A percentile compares a stretch with the other conserved stretches of the same genome.
Evolutionary conservation across 2,329 filamentous ascomycete species (phyloP).

Genomic region (Pseudogymnoascus sp.): DNA sequence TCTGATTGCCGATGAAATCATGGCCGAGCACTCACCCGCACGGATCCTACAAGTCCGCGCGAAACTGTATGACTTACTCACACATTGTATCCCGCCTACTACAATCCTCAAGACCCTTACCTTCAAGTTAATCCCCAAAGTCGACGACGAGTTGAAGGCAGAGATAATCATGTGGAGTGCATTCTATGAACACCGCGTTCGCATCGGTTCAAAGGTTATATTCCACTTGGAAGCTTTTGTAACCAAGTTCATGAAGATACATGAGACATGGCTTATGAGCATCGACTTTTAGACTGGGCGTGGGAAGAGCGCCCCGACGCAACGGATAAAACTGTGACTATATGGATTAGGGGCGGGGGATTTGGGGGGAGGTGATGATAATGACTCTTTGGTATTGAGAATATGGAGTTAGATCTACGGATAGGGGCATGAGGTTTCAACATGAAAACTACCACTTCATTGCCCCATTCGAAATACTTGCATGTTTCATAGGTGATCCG

Average conservation of each 20-base stretch:
- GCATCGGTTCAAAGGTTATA: conserved; percentile 87
- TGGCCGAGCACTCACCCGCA: conserved; percentile 85
- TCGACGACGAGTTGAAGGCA: conserved; percentile 82
- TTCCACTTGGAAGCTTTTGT: conserved; percentile 98
- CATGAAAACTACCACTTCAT: not conserved
- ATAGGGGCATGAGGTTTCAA: conserved; percentile 1
- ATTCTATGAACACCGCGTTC: conserved; percentile 94
- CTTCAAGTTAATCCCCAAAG: conserved; percentile 80
- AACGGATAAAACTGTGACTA: not conserved
- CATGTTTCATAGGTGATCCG: not conserved
- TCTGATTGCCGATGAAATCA: conserved; percentile 86
- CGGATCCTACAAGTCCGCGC: conserved; percentile 80
- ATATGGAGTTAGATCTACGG: not conserved
- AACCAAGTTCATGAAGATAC: conserved; percentile 93
- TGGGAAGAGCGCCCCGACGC: not conserved
- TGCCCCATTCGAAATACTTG: not conserved
- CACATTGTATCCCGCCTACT: conserved; percentile 92
- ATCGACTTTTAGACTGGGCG: conserved; percentile 54
- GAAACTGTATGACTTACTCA: conserved; percentile 93
- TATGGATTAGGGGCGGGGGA: not conserved
- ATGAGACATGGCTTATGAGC: conserved; percentile 85
- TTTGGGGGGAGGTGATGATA: not conserved
- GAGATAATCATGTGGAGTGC: conserved; percentile 94
- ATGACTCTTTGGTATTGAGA: not conserved
- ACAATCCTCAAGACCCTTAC: conserved; percentile 91